Evolutionary conservation across 1,284 basidiomycete genomes (phyloP), one percentile per base, ranked within the genome.

Genomic region (Fomes fomentarius): DNA sequence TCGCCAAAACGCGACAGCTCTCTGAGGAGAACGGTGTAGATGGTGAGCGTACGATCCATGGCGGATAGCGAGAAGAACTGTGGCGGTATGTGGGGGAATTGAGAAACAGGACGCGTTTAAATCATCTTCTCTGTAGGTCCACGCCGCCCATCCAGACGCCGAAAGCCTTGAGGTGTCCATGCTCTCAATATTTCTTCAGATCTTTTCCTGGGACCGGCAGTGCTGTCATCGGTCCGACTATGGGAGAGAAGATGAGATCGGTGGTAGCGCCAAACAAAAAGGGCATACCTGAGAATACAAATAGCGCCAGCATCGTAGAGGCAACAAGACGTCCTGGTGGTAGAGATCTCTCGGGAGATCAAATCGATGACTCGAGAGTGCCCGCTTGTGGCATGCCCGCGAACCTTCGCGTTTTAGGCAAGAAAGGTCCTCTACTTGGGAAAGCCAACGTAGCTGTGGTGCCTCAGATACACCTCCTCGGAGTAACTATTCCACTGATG

Each of bases 121-220:
- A 54, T 49, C 46, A 49, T 43, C 46, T 49, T 54, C 54, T 49
- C 17, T 56, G 58, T 60, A 52, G 54, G 54, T 60, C 52, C 58
- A 57, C 25, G 15, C 42, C 58, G 58, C 58, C 54, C 54, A 52
- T 26, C 30, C 28, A 46, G 47, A 46, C 52, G 58, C 58, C 30
- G 28, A 38, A 38, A 34, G 54, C 58, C 58, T 60, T 50, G 50
- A 60, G 54, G 52, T 41, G 34, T 45, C 28, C 54, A 51, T 41
- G 51, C 51, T 42, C 21, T 12, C 47, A 40, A 28, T 33, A 41
- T 44, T 41, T 50, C 46, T 34, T 46, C 30, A 39, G 45, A 49
- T 44, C 51, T 24, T 24, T 40, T 47, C 42, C 37, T 47, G n/a
- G 31, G 25, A 21, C 43, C 39, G 42, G 53, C 33, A 19, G 39